Percentiles rank a stretch among this genome's conserved stretches.
These are phyloP conservation scores for Cyclotella cryptica DNA, from an alignment of 108 stramenopile species.

Conservation along the genomic window DNA sequence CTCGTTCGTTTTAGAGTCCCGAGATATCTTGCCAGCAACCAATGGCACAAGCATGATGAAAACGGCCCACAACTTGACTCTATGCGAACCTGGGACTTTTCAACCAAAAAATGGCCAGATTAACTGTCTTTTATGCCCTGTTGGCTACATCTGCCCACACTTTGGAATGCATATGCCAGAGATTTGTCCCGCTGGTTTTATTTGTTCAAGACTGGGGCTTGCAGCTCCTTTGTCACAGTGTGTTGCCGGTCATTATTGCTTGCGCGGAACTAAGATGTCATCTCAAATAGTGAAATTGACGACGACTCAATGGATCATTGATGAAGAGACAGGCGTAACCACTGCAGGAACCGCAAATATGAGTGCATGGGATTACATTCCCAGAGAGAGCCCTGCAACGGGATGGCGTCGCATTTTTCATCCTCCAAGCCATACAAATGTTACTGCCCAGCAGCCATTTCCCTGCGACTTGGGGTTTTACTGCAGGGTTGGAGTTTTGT, in stretches of 20 bases:
- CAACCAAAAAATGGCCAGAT: conserved; percentile 65
- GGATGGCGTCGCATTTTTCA: conserved; percentile 37
- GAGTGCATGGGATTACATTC: conserved; percentile 37
- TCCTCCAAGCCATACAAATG: conserved; percentile 20
- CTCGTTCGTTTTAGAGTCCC: conserved; percentile 15
- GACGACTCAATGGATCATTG: conserved; percentile 23
- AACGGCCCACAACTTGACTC: conserved; percentile 64
- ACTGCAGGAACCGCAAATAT: conserved; percentile 22
- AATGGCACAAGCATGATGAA: conserved; percentile 56
- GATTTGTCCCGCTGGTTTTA: conserved; percentile 72
- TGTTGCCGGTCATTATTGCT: conserved; percentile 75
- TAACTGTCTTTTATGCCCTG: conserved; percentile 69
- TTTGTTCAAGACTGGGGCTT: conserved; percentile 71
- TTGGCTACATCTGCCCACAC: conserved; percentile 81
- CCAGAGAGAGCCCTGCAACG: conserved; percentile 36
- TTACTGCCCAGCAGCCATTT: conserved; percentile 66
- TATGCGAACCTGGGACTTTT: conserved; percentile 78
- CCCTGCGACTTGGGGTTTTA: conserved; percentile 80
- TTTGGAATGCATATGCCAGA: conserved; percentile 63
- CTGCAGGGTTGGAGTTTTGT: conserved; percentile 73
- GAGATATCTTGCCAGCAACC: conserved; percentile 36
- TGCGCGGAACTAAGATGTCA: conserved; percentile 59
- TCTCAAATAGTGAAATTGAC: conserved; percentile 12
- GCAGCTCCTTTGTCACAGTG: conserved; percentile 53
- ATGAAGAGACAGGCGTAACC: conserved; percentile 44